phyloP scores from a whole-genome alignment of 495 filamentous ascomycete genomes.

The Penicillium diatomitis region DNA sequence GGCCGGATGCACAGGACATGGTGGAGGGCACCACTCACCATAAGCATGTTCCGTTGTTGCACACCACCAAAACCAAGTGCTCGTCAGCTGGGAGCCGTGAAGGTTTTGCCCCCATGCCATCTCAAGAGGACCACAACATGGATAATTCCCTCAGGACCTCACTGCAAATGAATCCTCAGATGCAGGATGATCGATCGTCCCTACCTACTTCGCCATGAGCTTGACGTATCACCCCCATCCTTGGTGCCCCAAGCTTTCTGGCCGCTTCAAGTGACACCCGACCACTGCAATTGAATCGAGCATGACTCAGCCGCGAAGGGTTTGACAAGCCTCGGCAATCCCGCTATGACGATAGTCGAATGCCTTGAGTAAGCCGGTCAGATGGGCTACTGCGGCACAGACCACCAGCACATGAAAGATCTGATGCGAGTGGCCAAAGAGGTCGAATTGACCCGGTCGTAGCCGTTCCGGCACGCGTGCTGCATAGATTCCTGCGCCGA shows the following conservation, averaged over 20 bases:
- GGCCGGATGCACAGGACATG: constrained; percentile 7
- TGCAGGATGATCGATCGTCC: constrained; percentile 8
- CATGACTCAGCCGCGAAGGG: constrained; percentile 19
- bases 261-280: neutral
- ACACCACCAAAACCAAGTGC: constrained; percentile 13
- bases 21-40: constrained; percentile 11
- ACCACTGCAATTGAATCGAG: neutral
- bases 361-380: constrained; percentile 47
- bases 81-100: constrained; percentile 16
- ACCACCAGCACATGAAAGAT: constrained; percentile 58
- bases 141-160: too few species aligned
- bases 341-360: constrained; percentile 48
- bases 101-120: neutral
- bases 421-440: constrained; percentile 54
- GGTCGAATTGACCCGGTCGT: constrained; percentile 46
- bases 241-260: neutral
- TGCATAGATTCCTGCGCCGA: constrained; percentile 79
- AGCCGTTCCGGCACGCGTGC: constrained; percentile 44
- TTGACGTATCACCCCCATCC: constrained; percentile 14
- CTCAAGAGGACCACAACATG: too few species aligned
- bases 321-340: constrained; percentile 30
- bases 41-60: constrained; percentile 16
- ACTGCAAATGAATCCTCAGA: neutral
- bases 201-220: constrained; percentile 21
- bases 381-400: constrained; percentile 48